Conservation (phyloP, 73 alveolate genomes). For the Tetrahymena borealis region DNA sequence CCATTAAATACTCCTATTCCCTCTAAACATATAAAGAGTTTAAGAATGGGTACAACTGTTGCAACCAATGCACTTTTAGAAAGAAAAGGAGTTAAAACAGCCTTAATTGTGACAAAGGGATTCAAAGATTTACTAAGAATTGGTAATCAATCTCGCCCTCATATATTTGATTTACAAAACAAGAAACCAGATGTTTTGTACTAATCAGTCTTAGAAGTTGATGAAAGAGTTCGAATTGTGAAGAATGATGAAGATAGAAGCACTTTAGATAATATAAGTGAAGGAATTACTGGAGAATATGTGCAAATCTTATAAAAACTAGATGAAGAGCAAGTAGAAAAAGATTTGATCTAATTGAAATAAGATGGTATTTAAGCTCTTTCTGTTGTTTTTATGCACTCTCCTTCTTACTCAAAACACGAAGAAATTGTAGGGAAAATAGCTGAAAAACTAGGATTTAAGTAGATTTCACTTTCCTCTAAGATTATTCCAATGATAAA, state of each 20-base stretch:
- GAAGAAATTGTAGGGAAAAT: constrained; percentile 49
- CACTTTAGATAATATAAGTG: background rate
- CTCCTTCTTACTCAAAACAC: constrained; percentile 54
- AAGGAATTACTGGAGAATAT: constrained; percentile 56
- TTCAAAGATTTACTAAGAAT: constrained; percentile 66
- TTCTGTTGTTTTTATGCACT: constrained; percentile 68
- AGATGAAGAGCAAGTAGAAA: constrained; percentile 35
- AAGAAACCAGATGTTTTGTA: constrained; percentile 55
- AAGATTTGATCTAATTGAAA: constrained; percentile 16
- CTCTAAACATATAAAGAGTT: constrained; percentile 36
- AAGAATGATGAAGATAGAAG: constrained; percentile 12
- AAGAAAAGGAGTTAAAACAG: constrained; percentile 73
- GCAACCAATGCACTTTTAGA: constrained; percentile 90
- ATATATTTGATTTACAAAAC: constrained; percentile 60
- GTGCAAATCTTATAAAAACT: constrained; percentile 30
- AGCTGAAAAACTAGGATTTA: constrained; percentile 59
- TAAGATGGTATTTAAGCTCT: constrained; percentile 49
- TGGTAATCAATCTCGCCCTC: constrained; percentile 73
- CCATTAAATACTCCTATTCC: constrained; percentile 43
- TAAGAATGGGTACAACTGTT: constrained; percentile 88
- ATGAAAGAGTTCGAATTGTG: constrained; percentile 60
- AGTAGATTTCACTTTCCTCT: constrained; percentile 57
- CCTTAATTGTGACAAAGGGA: constrained; percentile 70
- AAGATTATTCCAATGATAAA: constrained; percentile 61
- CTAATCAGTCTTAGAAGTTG: constrained; percentile 64